These are phyloP conservation scores for Adansonia digitata DNA, from an alignment of 345 rosid genomes.

Conservation along the genomic window DNA sequence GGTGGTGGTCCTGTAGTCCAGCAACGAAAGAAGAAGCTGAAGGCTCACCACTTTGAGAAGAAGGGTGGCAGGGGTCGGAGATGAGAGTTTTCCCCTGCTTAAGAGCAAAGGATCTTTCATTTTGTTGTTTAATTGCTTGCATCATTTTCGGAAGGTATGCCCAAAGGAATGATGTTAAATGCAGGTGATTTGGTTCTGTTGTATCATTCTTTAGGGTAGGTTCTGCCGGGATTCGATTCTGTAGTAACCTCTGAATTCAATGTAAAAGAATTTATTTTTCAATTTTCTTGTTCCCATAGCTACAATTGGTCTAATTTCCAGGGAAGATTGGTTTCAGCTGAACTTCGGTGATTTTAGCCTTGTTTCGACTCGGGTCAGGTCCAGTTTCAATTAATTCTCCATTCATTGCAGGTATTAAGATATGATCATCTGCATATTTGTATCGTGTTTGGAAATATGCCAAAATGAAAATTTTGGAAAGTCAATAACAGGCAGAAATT, in stretches of 20 bases:
- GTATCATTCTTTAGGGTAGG: neutral
- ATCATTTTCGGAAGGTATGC: neutral
- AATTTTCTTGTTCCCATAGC: neutral
- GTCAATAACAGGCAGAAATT: neutral
- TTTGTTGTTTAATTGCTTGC: neutral
- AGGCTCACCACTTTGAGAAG: slow-evolving; percentile 72
- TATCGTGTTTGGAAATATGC: no score
- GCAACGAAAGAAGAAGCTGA: slow-evolving; percentile 73
- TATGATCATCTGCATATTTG: no score
- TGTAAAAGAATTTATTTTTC: neutral
- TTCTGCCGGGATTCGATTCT: neutral
- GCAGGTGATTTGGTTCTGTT: neutral
- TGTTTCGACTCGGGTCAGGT: neutral
- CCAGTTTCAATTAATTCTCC: neutral
- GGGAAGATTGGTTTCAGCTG: neutral
- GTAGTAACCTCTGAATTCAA: neutral
- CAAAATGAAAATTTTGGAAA: neutral
- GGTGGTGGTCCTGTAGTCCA: slow-evolving; percentile 26
- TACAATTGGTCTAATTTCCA: neutral
- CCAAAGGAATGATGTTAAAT: neutral
- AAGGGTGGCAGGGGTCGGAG: slow-evolving; percentile 46
- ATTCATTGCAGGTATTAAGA: no score
- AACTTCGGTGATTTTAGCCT: neutral
- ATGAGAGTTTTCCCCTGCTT: slow-evolving; percentile 24
- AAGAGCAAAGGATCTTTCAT: neutral